Percentiles rank a stretch among this genome's conserved stretches.
phyloP scores from a whole-genome alignment of 2,329 filamentous ascomycete genomes.

The Colletotrichum aenigma region DNA sequence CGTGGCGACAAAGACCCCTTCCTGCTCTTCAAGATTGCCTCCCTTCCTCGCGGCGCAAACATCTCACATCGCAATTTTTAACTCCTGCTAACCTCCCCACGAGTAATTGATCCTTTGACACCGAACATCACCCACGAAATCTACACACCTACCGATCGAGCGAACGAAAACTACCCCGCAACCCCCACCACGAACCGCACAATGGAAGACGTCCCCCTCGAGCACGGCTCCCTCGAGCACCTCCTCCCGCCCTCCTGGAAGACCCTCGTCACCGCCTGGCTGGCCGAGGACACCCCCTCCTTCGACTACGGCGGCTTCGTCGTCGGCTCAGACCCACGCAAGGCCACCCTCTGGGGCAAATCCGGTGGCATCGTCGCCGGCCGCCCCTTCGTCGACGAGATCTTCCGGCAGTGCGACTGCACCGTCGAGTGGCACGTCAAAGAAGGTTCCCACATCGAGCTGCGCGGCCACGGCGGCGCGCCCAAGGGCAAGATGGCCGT shows the following conservation, averaged over 20 bases:
- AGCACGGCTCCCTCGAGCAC: slow-evolving; percentile 58
- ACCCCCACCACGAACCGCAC: not conserved
- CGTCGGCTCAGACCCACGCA: slow-evolving; percentile 73
- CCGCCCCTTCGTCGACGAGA: slow-evolving; percentile 92
- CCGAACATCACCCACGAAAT: not conserved
- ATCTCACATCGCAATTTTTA: not conserved
- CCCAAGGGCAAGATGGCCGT: slow-evolving; percentile 57
- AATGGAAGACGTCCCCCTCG: slow-evolving; percentile 20
- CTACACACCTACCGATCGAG: not conserved
- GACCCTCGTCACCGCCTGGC: slow-evolving; percentile 79
- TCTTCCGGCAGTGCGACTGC: slow-evolving; percentile 89
- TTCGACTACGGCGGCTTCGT: slow-evolving; percentile 98
- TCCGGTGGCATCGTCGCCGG: slow-evolving; percentile 85
- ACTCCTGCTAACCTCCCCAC: not conserved
- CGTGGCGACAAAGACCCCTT: not conserved
- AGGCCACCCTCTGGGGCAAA: slow-evolving; percentile 72
- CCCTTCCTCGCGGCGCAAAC: not conserved
- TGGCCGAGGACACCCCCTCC: slow-evolving; percentile 93
- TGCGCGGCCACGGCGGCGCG: slow-evolving; percentile 48
- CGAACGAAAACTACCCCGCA: not conserved
- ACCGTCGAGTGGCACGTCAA: slow-evolving; percentile 84
- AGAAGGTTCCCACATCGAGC: slow-evolving; percentile 74
- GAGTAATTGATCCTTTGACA: not conserved
- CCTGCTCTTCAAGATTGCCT: not conserved
- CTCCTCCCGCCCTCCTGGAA: slow-evolving; percentile 89